These are phyloP conservation scores for Coniella vitis DNA, from an alignment of 2,329 filamentous ascomycete species.

Conservation along the genomic window DNA sequence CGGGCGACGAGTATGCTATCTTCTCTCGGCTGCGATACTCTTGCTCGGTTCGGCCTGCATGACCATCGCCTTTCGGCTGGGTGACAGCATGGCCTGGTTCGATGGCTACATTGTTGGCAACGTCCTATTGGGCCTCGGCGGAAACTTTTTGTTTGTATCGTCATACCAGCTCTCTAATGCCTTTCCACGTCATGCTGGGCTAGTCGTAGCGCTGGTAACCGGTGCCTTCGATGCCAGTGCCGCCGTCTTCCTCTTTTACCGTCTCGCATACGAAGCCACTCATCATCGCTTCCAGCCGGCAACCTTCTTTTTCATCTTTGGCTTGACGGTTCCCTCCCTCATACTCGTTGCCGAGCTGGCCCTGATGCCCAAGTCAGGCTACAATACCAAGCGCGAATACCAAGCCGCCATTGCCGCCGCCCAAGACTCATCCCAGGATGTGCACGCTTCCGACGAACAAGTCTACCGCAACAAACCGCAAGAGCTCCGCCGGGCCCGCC, in stretches of 20 bases:
- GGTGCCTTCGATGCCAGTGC: slow-evolving; percentile 60
- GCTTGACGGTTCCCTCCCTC: slow-evolving; percentile 30
- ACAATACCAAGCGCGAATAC: slow-evolving; percentile 32
- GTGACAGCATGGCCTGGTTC: slow-evolving; percentile 27
- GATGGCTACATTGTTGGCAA: slow-evolving; percentile 56
- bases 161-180: slow-evolving; percentile 60
- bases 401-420: slow-evolving; percentile 33
- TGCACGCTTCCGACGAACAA: slow-evolving; percentile 49
- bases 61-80: slow-evolving; percentile 10
- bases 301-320: slow-evolving; percentile 32
- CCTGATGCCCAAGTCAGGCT: slow-evolving; percentile 33
- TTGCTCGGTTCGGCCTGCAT: slow-evolving; percentile 51
- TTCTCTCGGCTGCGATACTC: slow-evolving; percentile 53
- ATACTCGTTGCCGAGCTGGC: slow-evolving; percentile 31
- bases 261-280: slow-evolving; percentile 44
- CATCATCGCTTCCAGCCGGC: slow-evolving; percentile 27
- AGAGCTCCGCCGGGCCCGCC: slow-evolving; percentile 33
- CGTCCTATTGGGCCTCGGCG: slow-evolving; percentile 53
- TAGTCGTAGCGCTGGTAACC: slow-evolving; percentile 54
- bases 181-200: slow-evolving; percentile 52
- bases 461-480: slow-evolving; percentile 33
- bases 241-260: slow-evolving; percentile 53
- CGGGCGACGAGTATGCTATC: slow-evolving; percentile 56
- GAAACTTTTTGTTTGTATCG: slow-evolving; percentile 57
- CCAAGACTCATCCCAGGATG: slow-evolving; percentile 30